Evolutionary conservation across 768 basidiomycete genomes (phyloP), one percentile per base, ranked within the genome.

Genomic region (Rossbeevera mucosa): DNA sequence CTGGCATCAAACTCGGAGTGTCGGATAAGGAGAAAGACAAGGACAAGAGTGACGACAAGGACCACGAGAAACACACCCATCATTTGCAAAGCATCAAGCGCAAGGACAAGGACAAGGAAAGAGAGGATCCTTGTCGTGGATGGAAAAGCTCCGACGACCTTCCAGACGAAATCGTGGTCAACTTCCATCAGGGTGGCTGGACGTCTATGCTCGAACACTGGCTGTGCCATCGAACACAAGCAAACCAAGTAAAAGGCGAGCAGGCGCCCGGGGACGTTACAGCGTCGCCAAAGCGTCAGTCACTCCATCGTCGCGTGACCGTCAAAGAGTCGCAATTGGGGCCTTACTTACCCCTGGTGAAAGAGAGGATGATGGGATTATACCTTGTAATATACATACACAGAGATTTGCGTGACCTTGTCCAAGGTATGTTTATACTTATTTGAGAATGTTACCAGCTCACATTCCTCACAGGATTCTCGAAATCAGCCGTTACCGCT

Each of bases 281-380:
- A 24, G 68, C 73, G 9, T 70, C 71, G 8, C 71, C 77, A 13
- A 76, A 79, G 47, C 71, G 76, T 41, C 71, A 77, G 44, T 70
- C 70, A 7, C 59, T 80, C 24, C 68, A 75, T 36, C 71, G 76
- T 40, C 72, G 75, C 13, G 68, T 69, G 28, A 64, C 72, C 1
- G 64, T 71, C 1, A 79, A 75, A 51, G 76, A 77, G 25, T 65
- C 69, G 14, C 71, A 76, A 49, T 76, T 76, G 58, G 91, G 89
- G 0, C 91, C 91, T 14, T 97, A 96, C 63, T 78, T 89, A 56
- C 76, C 94, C 22, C 74, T 95, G 11, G 78, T 82, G 49, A 97
- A 97, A 70, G 93, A 96, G 61, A 78, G 94, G 26, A 76, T 97
- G 72, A 87, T 97, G 88, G 91, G 91, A 2, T 79, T 94, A 38